These are phyloP conservation scores for Gossypium rotundifolium DNA, from an alignment of 345 rosid species.

Conservation along the genomic window DNA sequence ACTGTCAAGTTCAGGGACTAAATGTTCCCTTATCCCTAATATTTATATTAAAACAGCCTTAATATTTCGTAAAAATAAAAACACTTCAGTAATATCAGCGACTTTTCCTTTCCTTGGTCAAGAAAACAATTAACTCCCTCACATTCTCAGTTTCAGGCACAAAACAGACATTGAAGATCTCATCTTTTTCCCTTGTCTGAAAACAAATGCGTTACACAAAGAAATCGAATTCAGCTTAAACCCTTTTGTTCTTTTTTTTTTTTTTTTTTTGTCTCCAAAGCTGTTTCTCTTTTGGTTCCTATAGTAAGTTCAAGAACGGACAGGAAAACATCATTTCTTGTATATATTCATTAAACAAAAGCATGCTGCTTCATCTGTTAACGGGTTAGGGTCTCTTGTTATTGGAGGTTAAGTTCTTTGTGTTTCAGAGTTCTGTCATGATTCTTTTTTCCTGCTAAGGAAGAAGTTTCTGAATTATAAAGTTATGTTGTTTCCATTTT, in stretches of 20 bases:
- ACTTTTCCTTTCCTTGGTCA: background rate
- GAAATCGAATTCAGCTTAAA: background rate
- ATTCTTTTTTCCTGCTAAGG: background rate
- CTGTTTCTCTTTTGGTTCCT: background rate
- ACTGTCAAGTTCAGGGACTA: no score
- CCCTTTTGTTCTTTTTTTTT: background rate
- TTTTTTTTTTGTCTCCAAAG: background rate
- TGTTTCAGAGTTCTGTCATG: background rate
- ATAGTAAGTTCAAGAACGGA: slow-evolving; percentile 5
- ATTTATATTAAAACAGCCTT: background rate
- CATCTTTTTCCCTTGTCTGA: background rate
- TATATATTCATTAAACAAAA: background rate
- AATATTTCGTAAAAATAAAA: background rate
- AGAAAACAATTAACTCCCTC: background rate
- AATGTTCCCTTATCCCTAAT: background rate
- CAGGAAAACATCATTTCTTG: background rate
- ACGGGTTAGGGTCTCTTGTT: slow-evolving; percentile 11
- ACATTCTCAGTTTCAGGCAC: slow-evolving; percentile 6
- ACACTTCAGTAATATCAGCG: background rate
- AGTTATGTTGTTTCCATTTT: background rate
- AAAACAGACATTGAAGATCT: background rate
- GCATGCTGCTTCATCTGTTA: background rate
- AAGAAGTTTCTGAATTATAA: background rate
- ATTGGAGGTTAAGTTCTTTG: slow-evolving; percentile 21
- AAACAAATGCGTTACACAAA: background rate